Conservation (phyloP, 1,284 basidiomycete genomes). For the Cutaneotrichosporon sp. region DNA sequence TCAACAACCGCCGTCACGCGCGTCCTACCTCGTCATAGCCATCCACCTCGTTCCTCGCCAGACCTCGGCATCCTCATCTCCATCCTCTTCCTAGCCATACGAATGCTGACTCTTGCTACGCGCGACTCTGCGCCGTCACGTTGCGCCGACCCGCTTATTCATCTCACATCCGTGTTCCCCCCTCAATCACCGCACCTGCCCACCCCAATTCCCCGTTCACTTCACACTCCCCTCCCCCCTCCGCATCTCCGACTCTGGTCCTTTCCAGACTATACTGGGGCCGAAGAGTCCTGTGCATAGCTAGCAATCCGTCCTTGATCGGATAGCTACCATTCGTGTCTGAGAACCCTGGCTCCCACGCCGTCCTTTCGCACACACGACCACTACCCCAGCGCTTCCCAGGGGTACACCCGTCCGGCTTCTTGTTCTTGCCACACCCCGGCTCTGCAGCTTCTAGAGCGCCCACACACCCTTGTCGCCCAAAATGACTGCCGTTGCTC, state of each 20-base stretch:
- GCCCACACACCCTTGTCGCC: not conserved
- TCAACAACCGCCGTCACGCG: not conserved
- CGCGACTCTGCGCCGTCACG: not conserved
- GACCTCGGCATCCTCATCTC: not conserved
- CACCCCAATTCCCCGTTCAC: not conserved
- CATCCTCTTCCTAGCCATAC: not conserved
- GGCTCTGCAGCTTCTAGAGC: not conserved
- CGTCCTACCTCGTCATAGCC: not conserved
- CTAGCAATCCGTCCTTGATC: not conserved
- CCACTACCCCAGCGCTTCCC: not conserved
- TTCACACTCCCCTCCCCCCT: not conserved
- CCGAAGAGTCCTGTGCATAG: not conserved
- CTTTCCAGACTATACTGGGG: not conserved
- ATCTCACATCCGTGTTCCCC: not conserved
- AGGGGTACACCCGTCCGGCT: not conserved
- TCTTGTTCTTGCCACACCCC: not conserved
- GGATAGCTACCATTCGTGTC: not conserved
- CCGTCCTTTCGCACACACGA: not conserved
- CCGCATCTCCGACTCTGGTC: not conserved
- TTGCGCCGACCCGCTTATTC: constrained; percentile 2
- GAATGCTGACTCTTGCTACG: not conserved
- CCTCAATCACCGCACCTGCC: not conserved
- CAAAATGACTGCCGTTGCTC: constrained; percentile 28
- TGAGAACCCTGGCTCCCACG: not conserved
- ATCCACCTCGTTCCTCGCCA: not conserved